These are phyloP conservation scores for Calonectria fujianensis DNA, from an alignment of 2,329 filamentous ascomycete species.

Conservation along the genomic window DNA sequence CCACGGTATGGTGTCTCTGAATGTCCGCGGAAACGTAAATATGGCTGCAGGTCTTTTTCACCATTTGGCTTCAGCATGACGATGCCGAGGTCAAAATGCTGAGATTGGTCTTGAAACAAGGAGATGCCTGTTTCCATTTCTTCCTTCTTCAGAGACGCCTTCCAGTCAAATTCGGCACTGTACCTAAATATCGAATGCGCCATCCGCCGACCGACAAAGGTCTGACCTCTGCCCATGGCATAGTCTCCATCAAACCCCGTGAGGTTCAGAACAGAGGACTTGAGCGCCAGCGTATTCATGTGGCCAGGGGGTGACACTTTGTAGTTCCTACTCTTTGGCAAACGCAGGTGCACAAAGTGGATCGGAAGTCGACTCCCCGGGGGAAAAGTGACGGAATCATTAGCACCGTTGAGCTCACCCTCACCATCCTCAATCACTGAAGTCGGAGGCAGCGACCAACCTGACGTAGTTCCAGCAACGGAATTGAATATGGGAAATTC, in stretches of 20 bases:
- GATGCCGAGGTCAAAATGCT: constrained; percentile 9
- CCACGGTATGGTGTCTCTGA: constrained; percentile 10
- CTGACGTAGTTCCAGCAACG: not conserved
- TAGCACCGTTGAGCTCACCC: not conserved
- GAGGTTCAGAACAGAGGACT: constrained; percentile 9
- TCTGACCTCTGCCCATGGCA: not conserved
- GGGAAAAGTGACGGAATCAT: not conserved
- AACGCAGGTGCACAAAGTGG: constrained; percentile 10
- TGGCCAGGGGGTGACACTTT: not conserved
- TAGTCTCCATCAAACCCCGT: constrained; percentile 3
- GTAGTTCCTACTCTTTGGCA: constrained; percentile 1
- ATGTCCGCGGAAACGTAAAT: not conserved
- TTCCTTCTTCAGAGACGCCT: not conserved
- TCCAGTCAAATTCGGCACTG: not conserved
- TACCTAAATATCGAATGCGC: constrained; percentile 8
- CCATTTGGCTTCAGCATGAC: not conserved
- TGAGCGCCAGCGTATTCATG: not conserved
- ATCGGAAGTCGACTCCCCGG: constrained; percentile 1
- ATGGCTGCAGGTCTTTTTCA: not conserved
- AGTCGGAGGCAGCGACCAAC: not conserved
- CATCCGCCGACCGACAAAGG: constrained; percentile 7
- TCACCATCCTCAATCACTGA: not conserved
- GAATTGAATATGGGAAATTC: not conserved
- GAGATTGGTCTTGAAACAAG: not conserved
- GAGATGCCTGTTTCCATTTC: constrained; percentile 9